Percentiles rank a stretch among this genome's conserved stretches.
Evolutionary conservation across 768 basidiomycete genomes (phyloP).

Genomic region (Leccinum uliginosum): DNA sequence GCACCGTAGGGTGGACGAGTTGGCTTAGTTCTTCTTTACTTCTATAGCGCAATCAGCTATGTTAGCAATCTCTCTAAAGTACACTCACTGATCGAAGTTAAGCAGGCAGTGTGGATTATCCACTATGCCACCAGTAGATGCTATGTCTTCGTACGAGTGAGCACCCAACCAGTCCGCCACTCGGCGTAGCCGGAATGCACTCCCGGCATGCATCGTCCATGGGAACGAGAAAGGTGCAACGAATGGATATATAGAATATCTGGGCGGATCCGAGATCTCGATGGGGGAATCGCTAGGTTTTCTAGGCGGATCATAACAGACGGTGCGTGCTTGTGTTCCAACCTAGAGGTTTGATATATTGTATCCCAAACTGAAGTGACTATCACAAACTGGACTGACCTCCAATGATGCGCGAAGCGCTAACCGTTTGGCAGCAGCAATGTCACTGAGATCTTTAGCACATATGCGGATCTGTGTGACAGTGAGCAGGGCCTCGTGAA

Average conservation of each 20-base stretch:
- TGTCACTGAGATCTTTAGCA: constrained; percentile 40
- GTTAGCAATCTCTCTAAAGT: not conserved
- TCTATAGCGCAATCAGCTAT: constrained; percentile 16
- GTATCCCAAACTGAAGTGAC: constrained; percentile 5
- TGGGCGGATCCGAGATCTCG: constrained; percentile 29
- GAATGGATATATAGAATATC: constrained; percentile 70
- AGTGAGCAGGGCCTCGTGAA: not conserved
- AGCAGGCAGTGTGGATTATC: constrained; percentile 32
- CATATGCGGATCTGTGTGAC: constrained; percentile 49
- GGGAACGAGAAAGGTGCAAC: constrained; percentile 44
- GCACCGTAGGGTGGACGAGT: constrained; percentile 6
- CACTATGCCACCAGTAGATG: constrained; percentile 36
- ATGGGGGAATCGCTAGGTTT: constrained; percentile 23
- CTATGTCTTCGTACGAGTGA: constrained; percentile 31
- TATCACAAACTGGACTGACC: constrained; percentile 33
- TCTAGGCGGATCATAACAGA: constrained; percentile 31
- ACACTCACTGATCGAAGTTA: constrained; percentile 35
- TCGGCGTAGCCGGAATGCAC: constrained; percentile 56
- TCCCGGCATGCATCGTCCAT: constrained; percentile 41
- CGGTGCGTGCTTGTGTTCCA: constrained; percentile 12
- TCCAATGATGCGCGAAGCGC: constrained; percentile 48
- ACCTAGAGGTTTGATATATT: constrained; percentile 11
- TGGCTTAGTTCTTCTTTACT: constrained; percentile 12
- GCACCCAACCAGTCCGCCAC: constrained; percentile 57
- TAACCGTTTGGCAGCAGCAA: constrained; percentile 47